A percentile compares a stretch with the other conserved stretches of the same genome.
phyloP scores from a whole-genome alignment of 441 rosid species.

The Lepidium campestre region DNA sequence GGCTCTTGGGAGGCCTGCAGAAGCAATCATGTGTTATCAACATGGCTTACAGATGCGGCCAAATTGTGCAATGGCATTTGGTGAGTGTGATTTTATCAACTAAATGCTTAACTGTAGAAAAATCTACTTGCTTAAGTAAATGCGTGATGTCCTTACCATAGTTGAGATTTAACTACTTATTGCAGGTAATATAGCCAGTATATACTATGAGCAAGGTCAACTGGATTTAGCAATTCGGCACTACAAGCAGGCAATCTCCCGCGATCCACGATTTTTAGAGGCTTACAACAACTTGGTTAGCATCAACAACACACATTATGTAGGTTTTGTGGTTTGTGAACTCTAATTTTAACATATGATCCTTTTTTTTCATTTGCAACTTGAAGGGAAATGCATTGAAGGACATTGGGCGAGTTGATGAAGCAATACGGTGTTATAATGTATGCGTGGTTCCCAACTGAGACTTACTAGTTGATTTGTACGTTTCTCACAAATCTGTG shows the following conservation, averaged over 20 bases:
- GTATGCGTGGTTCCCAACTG: constrained; percentile 34
- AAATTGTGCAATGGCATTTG: constrained; percentile 77
- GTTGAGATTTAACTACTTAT: not conserved
- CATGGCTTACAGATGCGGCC: constrained; percentile 87
- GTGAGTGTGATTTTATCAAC: constrained; percentile 41
- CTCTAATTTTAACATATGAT: not conserved
- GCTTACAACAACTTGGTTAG: constrained; percentile 96
- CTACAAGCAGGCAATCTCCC: constrained; percentile 82
- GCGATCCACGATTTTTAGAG: constrained; percentile 87
- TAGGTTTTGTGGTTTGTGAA: constrained; percentile 2
- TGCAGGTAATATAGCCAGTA: constrained; percentile 89
- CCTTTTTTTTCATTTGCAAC: not conserved
- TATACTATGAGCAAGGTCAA: constrained; percentile 86
- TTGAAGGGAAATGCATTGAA: constrained; percentile 93
- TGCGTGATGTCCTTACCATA: not conserved
- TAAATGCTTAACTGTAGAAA: not conserved
- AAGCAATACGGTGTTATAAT: constrained; percentile 90
- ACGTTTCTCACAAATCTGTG: constrained; percentile 5
- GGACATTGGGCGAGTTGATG: constrained; percentile 88
- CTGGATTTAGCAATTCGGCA: constrained; percentile 81
- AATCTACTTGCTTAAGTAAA: constrained; percentile 10
- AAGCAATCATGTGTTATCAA: constrained; percentile 88
- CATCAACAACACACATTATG: constrained; percentile 1
- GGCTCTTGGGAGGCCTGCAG: constrained; percentile 93
- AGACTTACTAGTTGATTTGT: not conserved